Evolutionary conservation across 306 rosid species (phyloP), one percentile per base, ranked within the genome.

Genomic region (Begonia loranthoides): DNA sequence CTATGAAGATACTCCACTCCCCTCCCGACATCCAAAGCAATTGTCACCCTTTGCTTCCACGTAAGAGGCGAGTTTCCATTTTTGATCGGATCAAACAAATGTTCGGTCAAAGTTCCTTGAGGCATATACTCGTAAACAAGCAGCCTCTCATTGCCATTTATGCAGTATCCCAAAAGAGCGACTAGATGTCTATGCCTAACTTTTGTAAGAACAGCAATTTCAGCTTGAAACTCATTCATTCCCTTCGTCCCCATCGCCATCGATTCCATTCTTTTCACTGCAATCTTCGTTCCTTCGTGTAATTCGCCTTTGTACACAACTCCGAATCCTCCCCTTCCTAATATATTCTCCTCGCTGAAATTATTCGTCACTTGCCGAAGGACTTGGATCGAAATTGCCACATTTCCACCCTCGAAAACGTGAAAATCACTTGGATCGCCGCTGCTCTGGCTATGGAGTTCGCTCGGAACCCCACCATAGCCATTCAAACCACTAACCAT

Each of bases 1-100:
- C 56, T 33, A 24, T 52, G 40, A 9, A 52, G 12, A 39, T 52
- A 52, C 41, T 52, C 56, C 2, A 52, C 41, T 28, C 52, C 52
- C 17, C 52, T 15, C 4, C 17, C 52, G 1, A 49, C 52, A 49
- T 49, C 52, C 52, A 49, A 49, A 13, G 51, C 51, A 15, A 48
- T 13, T 3, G 21, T 48, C 10, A n/a, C 51, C 10, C 51, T 16
- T 17, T 16, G 16, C 22, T 48, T 48, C 22, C 51, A 48, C 14
- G 51, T 48, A 48, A 48, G 51, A 48, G 51, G 51, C 10, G 51
- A 2, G 16, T 17, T 13, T 4, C 51, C 51, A 14, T 48, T 12
- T 19, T 48, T 19, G 3, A 9, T 14, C 51, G 17, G 16, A 16
- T 48, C 17, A 10, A 48, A 48, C 16, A 48, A 15, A 16, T 48